These are phyloP conservation scores for Leishmania tropica DNA, from an alignment of 208 protist genomes.

Conservation along the genomic window DNA sequence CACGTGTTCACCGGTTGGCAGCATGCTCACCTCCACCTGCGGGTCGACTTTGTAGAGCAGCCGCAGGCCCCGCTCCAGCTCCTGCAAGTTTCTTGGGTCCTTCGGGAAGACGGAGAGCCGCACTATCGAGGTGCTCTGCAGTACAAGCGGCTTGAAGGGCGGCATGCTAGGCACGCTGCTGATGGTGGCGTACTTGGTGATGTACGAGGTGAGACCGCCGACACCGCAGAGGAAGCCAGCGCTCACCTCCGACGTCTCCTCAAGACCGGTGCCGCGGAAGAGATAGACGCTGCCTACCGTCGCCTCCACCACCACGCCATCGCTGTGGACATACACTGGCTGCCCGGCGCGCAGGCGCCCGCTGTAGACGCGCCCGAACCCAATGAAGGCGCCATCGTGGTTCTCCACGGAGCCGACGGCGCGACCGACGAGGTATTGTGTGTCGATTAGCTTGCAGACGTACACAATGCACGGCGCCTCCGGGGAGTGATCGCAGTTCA, in stretches of 20 bases:
- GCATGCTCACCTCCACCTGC: slow-evolving; percentile 92
- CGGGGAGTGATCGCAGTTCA: slow-evolving; percentile 56
- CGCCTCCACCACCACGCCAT: slow-evolving; percentile 48
- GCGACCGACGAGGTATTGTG: slow-evolving; percentile 80
- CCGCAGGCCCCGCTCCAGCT: slow-evolving; percentile 85
- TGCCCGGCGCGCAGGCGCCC: slow-evolving; percentile 93
- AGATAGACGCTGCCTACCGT: slow-evolving; percentile 79
- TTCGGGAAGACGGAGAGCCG: slow-evolving; percentile 95
- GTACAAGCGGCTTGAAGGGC: slow-evolving; percentile 82
- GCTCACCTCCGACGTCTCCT: slow-evolving; percentile 77
- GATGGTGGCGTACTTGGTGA: slow-evolving; percentile 96
- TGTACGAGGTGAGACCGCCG: slow-evolving; percentile 88
- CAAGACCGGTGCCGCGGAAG: slow-evolving; percentile 95
- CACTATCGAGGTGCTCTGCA: slow-evolving; percentile 95
- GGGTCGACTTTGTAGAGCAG: slow-evolving; percentile 97
- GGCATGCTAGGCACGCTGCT: slow-evolving; percentile 66
- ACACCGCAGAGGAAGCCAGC: slow-evolving; percentile 94
- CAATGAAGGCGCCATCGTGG: slow-evolving; percentile 92
- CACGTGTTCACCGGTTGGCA: slow-evolving; percentile 96
- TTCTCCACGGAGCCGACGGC: slow-evolving; percentile 46
- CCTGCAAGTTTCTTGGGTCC: slow-evolving; percentile 72
- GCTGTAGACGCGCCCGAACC: slow-evolving; percentile 96
- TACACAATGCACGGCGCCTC: slow-evolving; percentile 85
- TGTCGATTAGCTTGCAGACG: slow-evolving; percentile 87
- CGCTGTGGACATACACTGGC: slow-evolving; percentile 88